Conservation (phyloP, 164 flowering plant genomes). For the Chloranthus sessilifolius region DNA sequence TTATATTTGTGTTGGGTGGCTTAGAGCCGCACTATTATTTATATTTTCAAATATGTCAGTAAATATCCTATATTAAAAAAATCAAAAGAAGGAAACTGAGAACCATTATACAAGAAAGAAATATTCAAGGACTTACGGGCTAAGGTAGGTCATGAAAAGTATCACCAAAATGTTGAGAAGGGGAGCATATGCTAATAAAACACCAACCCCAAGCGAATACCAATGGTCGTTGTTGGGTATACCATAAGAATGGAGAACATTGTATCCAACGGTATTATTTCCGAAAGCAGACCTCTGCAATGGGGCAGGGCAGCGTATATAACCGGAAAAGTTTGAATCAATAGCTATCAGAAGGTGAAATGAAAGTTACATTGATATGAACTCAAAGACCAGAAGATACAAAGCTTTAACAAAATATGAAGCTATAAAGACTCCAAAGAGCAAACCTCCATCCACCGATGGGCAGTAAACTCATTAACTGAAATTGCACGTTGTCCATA, state of each 20-base stretch:
- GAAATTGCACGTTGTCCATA: conserved; percentile 82
- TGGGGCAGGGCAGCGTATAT: conserved; percentile 4
- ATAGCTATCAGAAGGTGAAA: not conserved
- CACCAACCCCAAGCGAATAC: conserved; percentile 86
- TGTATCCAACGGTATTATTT: conserved; percentile 45
- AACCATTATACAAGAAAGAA: too few relatives aligned
- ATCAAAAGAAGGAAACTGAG: too few relatives aligned
- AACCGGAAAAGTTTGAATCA: conserved; percentile 1
- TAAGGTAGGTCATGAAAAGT: conserved; percentile 55
- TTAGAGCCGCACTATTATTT: too few relatives aligned
- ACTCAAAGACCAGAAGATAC: too few relatives aligned
- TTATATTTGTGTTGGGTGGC: too few relatives aligned
- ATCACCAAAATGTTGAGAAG: conserved; percentile 61
- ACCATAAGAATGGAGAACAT: conserved; percentile 41
- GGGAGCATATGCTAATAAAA: conserved; percentile 39
- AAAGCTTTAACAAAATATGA: conserved; percentile 2
- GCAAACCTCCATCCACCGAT: conserved; percentile 77
- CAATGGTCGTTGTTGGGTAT: conserved; percentile 49
- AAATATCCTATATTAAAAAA: too few relatives aligned
- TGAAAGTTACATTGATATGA: too few relatives aligned
- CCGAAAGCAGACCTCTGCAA: conserved; percentile 47
- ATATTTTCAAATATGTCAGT: too few relatives aligned
- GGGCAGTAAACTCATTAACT: conserved; percentile 77
- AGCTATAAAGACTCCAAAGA: conserved; percentile 6
- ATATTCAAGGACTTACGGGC: conserved; percentile 46